Evolutionary conservation across 2,329 filamentous ascomycete species (phyloP), one percentile per base, ranked within the genome.

Genomic region (Microascus cirrosus): DNA sequence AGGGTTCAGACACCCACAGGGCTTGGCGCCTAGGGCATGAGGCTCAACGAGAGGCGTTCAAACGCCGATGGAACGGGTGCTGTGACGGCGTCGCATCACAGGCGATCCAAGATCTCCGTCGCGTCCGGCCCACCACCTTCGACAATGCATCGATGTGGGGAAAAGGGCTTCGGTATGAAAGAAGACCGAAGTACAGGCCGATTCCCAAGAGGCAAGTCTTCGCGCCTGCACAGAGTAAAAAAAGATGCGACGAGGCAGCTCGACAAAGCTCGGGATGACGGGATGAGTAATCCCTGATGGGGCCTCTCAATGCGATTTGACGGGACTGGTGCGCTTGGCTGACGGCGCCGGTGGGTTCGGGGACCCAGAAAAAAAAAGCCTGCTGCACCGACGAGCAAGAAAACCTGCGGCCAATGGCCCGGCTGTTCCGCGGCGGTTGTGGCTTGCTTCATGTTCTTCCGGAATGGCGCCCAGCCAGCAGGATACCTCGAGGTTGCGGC

Each of bases 11-110:
- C 28, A 32, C 28, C 28, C 28, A 32, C 4, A 4, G 28, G 28
- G 4, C 28, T 32, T 32, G 28, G 28, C 28, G 28, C 8, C 28
- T 32, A 32, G 28, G 28, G 28, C 28, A 32, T 32, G 28, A 32
- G 28, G 28, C 28, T 32, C 28, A 32, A 32, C 28, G 28, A 32
- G 24, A 28, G 42, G 28, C 25, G 25, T 20, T 53, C 55, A 57
- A 57, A 57, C 55, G 55, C 35, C 45, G 55, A 57, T 57, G 55
- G 55, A 57, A 57, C 55, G 48, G 50, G 55, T 53, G 32, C 55
- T 57, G 55, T 34, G 48, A 57, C 55, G 55, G 28, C n/a, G 13
- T 13, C 24, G 32, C 45, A 22, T 24, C 45, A 50, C 18, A 20
- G 22, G 11, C 20, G 42, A 50, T 50, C 45, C 18, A 50, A 12